These are phyloP conservation scores for Suillus occidentalis DNA, from an alignment of 768 basidiomycete genomes.

Conservation along the genomic window DNA sequence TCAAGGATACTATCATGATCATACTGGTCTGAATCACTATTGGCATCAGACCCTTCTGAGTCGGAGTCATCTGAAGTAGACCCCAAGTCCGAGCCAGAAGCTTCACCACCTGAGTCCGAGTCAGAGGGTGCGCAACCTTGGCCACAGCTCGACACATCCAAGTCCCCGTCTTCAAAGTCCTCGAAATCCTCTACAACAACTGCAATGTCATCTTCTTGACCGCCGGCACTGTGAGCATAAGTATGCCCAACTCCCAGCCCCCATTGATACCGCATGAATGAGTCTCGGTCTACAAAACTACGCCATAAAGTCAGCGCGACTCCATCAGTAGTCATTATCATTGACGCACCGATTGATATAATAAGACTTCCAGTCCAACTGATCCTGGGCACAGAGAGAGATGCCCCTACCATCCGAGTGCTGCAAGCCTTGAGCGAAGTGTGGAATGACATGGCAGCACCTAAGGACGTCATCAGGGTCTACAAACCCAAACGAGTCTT, in stretches of 20 bases:
- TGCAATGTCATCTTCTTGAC: not conserved
- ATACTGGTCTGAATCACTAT: no score
- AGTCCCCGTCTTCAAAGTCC: not conserved
- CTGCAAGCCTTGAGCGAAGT: not conserved
- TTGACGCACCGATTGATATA: constrained; percentile 11
- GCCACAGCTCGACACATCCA: no score
- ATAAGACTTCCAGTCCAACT: constrained; percentile 6
- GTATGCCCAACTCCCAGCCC: constrained; percentile 9
- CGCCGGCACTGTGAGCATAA: not conserved
- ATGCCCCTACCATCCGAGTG: constrained; percentile 1
- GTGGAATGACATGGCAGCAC: constrained; percentile 13
- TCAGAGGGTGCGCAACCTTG: no score
- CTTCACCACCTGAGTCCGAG: no score
- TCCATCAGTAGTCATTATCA: not conserved
- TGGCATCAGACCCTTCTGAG: no score
- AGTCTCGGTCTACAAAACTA: constrained; percentile 10
- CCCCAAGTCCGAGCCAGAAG: no score
- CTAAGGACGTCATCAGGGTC: constrained; percentile 9
- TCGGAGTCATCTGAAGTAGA: no score
- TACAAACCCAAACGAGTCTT: constrained; percentile 11
- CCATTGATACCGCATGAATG: constrained; percentile 9
- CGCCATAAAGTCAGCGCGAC: no score
- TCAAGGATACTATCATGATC: no score
- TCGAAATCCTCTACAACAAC: not conserved
- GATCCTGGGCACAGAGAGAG: constrained; percentile 6